Evolutionary conservation across 495 filamentous ascomycete genomes (phyloP).

Genomic region (Clavariopsis aquatica): DNA sequence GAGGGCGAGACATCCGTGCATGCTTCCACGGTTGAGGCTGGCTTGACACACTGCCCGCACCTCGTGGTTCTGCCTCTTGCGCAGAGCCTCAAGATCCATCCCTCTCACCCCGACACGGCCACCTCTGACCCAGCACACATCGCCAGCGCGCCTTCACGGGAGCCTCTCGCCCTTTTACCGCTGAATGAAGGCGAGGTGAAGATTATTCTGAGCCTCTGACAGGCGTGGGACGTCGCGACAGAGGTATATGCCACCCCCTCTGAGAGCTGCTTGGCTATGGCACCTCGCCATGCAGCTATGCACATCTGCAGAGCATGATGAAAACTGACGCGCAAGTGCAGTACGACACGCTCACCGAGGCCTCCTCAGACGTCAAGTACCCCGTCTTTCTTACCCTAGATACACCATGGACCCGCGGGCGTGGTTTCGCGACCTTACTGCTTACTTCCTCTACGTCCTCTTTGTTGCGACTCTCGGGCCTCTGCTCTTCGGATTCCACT

Average conservation of each 20-base stretch:
- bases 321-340: conserved; percentile 27
- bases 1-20: neutral
- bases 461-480: conserved; percentile 62
- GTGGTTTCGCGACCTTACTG: conserved; percentile 44
- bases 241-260: conserved; percentile 18
- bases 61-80: conserved; percentile 3
- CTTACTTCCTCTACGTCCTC: conserved; percentile 46
- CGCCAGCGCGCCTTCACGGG: conserved; percentile 9
- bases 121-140: conserved; percentile 25
- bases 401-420: conserved; percentile 42
- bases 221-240: conserved; percentile 1
- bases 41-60: neutral
- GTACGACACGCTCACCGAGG: conserved; percentile 24
- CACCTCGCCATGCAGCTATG: neutral
- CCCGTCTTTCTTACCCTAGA: conserved; percentile 25
- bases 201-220: conserved; percentile 29
- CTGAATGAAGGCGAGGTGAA: conserved; percentile 34
- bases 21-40: neutral
- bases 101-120: conserved; percentile 29
- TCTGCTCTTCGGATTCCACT: conserved; percentile 90
- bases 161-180: conserved; percentile 21
- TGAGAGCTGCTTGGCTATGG: neutral
- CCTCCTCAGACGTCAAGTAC: conserved; percentile 17
- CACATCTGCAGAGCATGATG: neutral
- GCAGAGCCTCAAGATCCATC: conserved; percentile 30